Base-by-base conservation (phyloP, 2,329 filamentous ascomycete genomes). In the Alternaria burnsii region DNA sequence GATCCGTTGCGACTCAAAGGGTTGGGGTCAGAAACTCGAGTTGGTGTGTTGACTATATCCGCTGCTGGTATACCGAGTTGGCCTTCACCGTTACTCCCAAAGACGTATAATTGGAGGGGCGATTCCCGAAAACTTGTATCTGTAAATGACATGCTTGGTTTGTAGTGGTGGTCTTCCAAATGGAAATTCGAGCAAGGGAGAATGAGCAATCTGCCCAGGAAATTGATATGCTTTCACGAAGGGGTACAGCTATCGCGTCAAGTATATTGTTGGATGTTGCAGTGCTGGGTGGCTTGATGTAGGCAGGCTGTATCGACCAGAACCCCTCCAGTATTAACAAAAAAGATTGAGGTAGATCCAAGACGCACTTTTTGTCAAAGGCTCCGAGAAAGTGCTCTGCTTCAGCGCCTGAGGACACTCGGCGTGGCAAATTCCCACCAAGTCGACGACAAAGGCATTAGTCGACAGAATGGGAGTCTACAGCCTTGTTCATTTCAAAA, bases 11-110 rank as follows among this genome's bases (percentile, higher is more conserved):
- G 16, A n/a, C 22, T 1, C 16, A 9, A 12, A 18, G 48, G 34
- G 12, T 16, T 28, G 48, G 40, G 38, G 38, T 44, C 28, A 9
- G 56, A 40, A 3, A 68, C 59, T 38, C 58, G 20, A 10, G 62
- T 60, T 56, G 73, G 71, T 4, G 53, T 68, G 36, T 53, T 46
- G 28, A 71, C 71, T 6, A 79, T 78, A 0, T 79, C 75, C 69
- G 84, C 82, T 16, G 68, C 69, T 63, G 83, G 77, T 7, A 86
- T 75, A 4, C 83, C 84, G 14, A 87, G 80, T 69, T 87, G 85
- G 20, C 82, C 80, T 48, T 80, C 80, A 34, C 82, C 82, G 66
- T 86, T 86, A 9, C 84, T 86, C 26, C 85, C 85, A 44, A 86
- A 80, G 18, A 80, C 80, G 55, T 77, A 82, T 6, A 84, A 70